Evolutionary conservation across 2,329 filamentous ascomycete genomes (phyloP), one percentile per base, ranked within the genome.

Genomic region (Diaporthe capsici): DNA sequence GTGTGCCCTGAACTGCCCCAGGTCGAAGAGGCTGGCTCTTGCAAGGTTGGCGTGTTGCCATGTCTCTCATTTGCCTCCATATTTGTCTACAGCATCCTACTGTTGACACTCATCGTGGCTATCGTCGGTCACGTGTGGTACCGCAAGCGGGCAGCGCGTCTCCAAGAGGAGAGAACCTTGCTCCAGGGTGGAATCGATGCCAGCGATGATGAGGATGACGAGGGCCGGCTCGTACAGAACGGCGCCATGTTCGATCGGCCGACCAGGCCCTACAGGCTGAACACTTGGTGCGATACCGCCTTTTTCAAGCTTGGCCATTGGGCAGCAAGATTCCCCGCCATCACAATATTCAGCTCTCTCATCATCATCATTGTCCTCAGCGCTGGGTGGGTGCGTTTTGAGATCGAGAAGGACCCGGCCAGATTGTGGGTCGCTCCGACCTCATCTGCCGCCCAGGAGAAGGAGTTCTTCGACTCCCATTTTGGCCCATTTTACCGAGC

Each of bases 401-500:
- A 94, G n/a, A 89, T 99, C 49, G 97, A 98, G 84, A 94, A 89
- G 31, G 94, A 98, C 77, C 97, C 97, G 8, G 97, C 97, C 15
- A 92, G 94, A 65, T 87, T 99, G 12, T 99, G 97, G 97, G 97
- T 99, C n/a, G 96, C 96, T 80, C 97, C 97, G 10, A 94, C 94
- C 12, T 98, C 97, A 5, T 91, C 92, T 67, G 96, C 97, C 28
- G 97, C 97, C 0, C 90, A 95, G 82, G 96, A 99, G 83, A 99
- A 99, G 86, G 90, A 90, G 1, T 99, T 97, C 82, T 99, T 98
- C 78, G 97, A 99, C 82, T 84, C 90, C 49, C 95, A 95, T 80
- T 99, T 99, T 82, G 97, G 97, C 0, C 95, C 96, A 0, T 99
- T 99, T 82, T 99, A 97, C 85, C 94, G 97, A 55, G 94, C 96